A percentile compares a stretch with the other conserved stretches of the same genome.
These are phyloP conservation scores for Globisporangium abappressorium DNA, from an alignment of 352 stramenopile genomes.

Conservation along the genomic window DNA sequence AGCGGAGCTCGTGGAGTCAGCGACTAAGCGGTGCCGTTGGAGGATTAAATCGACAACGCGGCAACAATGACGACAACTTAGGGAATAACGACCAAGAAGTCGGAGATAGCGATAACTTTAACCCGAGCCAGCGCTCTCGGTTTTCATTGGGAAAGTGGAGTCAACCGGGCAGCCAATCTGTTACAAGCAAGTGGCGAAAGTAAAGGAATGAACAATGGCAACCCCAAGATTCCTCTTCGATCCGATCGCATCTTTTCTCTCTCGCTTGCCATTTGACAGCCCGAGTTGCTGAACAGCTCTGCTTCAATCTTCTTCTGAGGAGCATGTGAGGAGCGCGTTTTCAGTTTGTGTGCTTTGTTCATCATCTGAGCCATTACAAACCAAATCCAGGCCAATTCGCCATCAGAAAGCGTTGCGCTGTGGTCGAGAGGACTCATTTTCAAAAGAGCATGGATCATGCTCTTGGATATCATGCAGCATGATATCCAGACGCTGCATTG, in stretches of 20 bases:
- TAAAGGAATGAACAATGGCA: neutral
- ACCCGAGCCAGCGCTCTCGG: slow-evolving; percentile 4
- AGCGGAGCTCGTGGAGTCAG: slow-evolving; percentile 18
- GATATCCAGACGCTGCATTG: neutral
- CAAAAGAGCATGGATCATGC: neutral
- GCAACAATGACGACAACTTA: neutral
- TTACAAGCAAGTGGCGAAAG: slow-evolving; percentile 18
- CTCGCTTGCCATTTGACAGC: neutral
- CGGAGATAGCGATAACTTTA: neutral
- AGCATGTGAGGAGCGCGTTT: neutral
- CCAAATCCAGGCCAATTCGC: neutral
- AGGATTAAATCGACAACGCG: neutral
- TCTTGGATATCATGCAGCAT: too few relatives aligned
- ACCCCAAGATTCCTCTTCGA: neutral
- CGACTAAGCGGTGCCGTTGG: slow-evolving; percentile 2
- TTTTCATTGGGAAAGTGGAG: slow-evolving; percentile 16
- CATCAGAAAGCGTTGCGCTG: neutral
- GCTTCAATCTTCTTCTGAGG: neutral
- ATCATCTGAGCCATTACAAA: neutral
- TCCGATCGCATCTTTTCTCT: neutral
- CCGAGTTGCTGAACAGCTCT: neutral
- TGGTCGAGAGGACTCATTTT: neutral
- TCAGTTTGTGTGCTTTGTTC: neutral
- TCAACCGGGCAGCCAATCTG: slow-evolving; percentile 11
- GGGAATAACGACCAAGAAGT: slow-evolving; percentile 1